These are phyloP conservation scores for Leishmania martiniquensis DNA, from an alignment of 208 protist genomes.

Conservation along the genomic window DNA sequence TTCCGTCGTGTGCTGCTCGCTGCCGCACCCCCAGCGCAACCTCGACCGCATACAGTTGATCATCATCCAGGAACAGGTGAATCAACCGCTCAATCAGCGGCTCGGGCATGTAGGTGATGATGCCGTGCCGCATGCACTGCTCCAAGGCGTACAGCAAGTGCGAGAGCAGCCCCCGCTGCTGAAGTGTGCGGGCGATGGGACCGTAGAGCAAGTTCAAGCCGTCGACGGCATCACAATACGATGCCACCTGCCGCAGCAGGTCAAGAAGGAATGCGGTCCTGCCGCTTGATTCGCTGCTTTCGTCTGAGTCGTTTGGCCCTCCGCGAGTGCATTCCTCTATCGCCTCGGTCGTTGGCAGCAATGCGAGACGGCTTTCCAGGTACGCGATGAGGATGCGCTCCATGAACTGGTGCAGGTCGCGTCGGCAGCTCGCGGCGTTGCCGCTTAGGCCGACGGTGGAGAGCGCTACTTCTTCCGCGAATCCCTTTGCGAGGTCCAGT, in stretches of 20 bases:
- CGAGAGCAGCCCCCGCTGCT: conserved; percentile 22
- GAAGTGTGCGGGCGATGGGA: conserved; percentile 35
- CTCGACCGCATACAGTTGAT: conserved; percentile 24
- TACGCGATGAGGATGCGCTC: conserved; percentile 48
- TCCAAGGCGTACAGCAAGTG: conserved; percentile 54
- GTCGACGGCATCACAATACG: conserved; percentile 54
- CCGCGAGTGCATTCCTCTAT: not conserved
- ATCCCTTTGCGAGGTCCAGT: conserved; percentile 60
- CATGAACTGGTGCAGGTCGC: conserved; percentile 52
- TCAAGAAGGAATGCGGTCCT: conserved; percentile 5
- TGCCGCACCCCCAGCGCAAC: conserved; percentile 18
- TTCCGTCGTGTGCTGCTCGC: not conserved
- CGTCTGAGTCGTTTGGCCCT: not conserved
- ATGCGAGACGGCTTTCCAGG: conserved; percentile 19
- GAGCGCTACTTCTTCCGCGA: conserved; percentile 68
- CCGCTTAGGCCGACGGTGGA: conserved; percentile 53
- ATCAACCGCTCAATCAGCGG: conserved; percentile 58
- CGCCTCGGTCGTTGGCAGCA: not conserved
- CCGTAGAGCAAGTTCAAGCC: conserved; percentile 66
- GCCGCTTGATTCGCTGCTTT: not conserved
- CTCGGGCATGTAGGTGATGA: conserved; percentile 58
- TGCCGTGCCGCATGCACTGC: conserved; percentile 38
- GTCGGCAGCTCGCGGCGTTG: conserved; percentile 35
- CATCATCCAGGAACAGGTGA: conserved; percentile 38
- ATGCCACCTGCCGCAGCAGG: conserved; percentile 29